Evolutionary conservation across 352 stramenopile species (phyloP), one percentile per base, ranked within the genome.

Genomic region (Phytopythium montanum): DNA sequence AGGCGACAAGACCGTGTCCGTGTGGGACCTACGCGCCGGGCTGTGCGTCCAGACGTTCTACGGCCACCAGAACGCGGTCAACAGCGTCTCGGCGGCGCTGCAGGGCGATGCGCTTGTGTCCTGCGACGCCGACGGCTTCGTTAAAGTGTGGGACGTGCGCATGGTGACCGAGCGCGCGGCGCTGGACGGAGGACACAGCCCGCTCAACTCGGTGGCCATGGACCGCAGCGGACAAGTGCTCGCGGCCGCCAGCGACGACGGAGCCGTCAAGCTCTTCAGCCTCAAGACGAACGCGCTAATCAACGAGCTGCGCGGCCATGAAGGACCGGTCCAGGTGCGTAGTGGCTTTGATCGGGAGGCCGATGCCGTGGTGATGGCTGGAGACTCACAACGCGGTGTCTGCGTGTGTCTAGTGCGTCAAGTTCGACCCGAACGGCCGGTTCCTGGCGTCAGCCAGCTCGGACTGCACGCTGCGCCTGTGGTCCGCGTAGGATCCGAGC

Each of bases 111-210:
- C 77, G 23, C 93, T 98, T 38, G 92, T 79, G 18, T 97, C 90
- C 14, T 97, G 89, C 62, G 93, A 98, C 63, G 92, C 94, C 12
- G 94, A 98, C 66, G 93, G 94, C 12, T 88, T 97, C 59, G 86
- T 98, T 60, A 98, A 98, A 65, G 72, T 98, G 33, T 98, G 95
- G 95, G 95, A 98, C 65, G 89, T 98, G 48, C 88, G 93, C 48
- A 98, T 98, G 90, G 92, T 98, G 31, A 85, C 90, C 26, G 93
- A 98, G 74, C 74, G 92, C 8, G 75, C 68, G 31, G 90, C 88
- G 25, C 76, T 98, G 28, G 81, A 97, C 58, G 81, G 81, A 54
- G 87, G 88, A 1, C 79, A 96, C 59, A 85, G 97, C 46, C 86
- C 94, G 26, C 74, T 97, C 14, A 98, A 98, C 68, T 92, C 77